Evolutionary conservation across 768 basidiomycete species (phyloP).

Genomic region (Rhodotorula graminis): DNA sequence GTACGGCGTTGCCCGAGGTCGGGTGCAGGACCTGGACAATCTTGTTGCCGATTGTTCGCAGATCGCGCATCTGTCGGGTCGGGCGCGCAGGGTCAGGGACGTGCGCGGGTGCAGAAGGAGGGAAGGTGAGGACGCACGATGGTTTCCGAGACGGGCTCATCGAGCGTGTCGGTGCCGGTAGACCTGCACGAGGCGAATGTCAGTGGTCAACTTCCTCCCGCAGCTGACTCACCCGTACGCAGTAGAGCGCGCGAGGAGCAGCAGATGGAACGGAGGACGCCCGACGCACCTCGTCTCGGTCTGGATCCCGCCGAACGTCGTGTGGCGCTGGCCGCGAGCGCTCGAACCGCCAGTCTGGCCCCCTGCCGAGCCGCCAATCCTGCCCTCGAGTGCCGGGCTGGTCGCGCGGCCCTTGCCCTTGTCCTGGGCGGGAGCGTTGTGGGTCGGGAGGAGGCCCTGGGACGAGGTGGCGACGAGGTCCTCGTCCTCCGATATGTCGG

Average conservation of each 20-base stretch:
- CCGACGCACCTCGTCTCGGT: constrained; percentile 73
- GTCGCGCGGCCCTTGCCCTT: background rate
- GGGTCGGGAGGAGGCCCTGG: constrained; percentile 10
- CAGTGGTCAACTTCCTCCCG: no score
- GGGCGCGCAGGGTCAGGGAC: background rate
- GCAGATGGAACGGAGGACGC: background rate
- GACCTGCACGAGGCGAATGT: constrained; percentile 52
- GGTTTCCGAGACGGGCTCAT: constrained; percentile 82
- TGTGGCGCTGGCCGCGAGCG: constrained; percentile 16
- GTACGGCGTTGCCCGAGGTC: constrained; percentile 63
- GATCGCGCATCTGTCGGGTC: constrained; percentile 68
- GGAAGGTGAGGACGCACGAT: constrained; percentile 59
- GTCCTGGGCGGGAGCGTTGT: no score
- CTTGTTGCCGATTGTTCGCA: constrained; percentile 85
- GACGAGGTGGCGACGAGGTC: constrained; percentile 19
- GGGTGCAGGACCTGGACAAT: constrained; percentile 91
- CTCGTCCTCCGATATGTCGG: constrained; percentile 16
- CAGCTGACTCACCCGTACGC: no score
- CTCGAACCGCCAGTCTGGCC: background rate
- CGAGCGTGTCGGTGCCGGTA: constrained; percentile 79
- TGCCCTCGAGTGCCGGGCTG: constrained; percentile 15
- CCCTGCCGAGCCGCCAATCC: constrained; percentile 11
- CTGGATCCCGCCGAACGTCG: constrained; percentile 68
- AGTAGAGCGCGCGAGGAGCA: no score
- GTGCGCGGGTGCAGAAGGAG: background rate